These are phyloP conservation scores for Phytophthora europaea DNA, from an alignment of 352 stramenopile genomes.

Conservation along the genomic window DNA sequence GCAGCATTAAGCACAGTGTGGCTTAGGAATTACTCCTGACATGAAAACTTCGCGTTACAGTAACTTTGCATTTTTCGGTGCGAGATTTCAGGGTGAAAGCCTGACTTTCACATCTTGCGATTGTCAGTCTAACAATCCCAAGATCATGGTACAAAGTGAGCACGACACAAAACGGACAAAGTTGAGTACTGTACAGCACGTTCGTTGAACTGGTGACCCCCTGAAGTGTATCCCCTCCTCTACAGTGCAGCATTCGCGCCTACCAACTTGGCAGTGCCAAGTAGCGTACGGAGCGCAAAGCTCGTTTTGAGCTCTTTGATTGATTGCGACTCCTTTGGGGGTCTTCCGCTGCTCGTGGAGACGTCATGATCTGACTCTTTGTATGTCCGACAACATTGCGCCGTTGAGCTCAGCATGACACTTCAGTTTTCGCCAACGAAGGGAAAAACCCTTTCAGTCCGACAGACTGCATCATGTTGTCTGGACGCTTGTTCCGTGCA, in stretches of 20 bases:
- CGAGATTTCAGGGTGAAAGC: too few relatives aligned
- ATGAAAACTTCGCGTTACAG: too few relatives aligned
- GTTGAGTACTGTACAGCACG: not conserved
- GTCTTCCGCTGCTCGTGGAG: slow-evolving; percentile 17
- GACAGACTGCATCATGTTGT: slow-evolving; percentile 22
- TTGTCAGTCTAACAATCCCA: not conserved
- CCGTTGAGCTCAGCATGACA: slow-evolving; percentile 14
- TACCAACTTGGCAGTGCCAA: not conserved
- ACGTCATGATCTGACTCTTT: slow-evolving; percentile 11
- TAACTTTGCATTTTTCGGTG: slow-evolving; percentile 5
- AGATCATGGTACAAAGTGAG: not conserved
- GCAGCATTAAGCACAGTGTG: not conserved
- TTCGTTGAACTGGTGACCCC: not conserved
- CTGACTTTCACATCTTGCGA: not conserved
- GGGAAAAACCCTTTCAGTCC: slow-evolving; percentile 1
- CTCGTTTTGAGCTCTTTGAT: slow-evolving; percentile 27
- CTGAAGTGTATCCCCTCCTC: slow-evolving; percentile 8
- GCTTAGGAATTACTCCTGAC: not conserved
- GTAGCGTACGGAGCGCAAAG: slow-evolving; percentile 29
- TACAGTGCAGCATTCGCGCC: slow-evolving; percentile 4
- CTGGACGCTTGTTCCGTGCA: slow-evolving; percentile 22
- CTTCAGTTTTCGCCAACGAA: slow-evolving; percentile 28
- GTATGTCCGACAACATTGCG: not conserved
- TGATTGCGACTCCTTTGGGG: slow-evolving; percentile 12
- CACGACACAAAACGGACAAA: slow-evolving; percentile 1